Percentiles rank a stretch among this genome's conserved stretches.
phyloP scores from a whole-genome alignment of 164 flowering plant genomes.

The Santalum album region DNA sequence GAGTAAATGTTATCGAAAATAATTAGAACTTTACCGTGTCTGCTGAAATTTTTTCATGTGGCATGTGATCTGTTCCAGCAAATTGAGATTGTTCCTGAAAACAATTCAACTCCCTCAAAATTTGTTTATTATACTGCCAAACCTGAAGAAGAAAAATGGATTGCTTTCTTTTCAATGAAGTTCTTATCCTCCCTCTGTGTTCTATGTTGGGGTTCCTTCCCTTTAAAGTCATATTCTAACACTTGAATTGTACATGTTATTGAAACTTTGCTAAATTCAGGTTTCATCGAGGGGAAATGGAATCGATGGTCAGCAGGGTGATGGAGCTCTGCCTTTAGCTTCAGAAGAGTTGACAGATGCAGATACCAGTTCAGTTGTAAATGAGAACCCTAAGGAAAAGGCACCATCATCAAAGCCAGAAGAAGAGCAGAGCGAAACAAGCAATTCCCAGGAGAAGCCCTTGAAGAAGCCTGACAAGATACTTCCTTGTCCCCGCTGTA shows the following conservation, averaged over 20 bases:
- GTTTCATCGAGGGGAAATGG: background rate
- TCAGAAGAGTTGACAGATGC: background rate
- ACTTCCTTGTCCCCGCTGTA: conserved; percentile 50
- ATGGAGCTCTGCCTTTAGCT: background rate
- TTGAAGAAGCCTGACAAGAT: conserved; percentile 49
- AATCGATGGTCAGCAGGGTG: background rate
- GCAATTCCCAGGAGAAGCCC: conserved; percentile 20
- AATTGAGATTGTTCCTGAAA: no score
- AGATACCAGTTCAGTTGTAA: conserved; percentile 10
- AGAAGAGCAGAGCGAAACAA: conserved; percentile 21
- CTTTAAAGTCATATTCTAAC: no score
- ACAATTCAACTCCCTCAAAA: no score
- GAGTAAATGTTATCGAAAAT: no score
- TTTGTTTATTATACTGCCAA: no score
- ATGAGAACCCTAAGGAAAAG: conserved; percentile 13
- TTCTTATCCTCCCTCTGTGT: no score
- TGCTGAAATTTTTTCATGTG: no score
- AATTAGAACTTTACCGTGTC: no score
- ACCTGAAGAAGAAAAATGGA: no score
- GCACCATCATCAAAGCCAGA: conserved; percentile 12
- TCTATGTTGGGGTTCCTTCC: no score
- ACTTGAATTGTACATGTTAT: background rate
- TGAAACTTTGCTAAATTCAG: background rate
- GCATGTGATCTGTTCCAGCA: no score
- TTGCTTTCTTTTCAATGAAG: no score